phyloP scores from a whole-genome alignment of 441 rosid species.

The Metrosideros polymorpha region DNA sequence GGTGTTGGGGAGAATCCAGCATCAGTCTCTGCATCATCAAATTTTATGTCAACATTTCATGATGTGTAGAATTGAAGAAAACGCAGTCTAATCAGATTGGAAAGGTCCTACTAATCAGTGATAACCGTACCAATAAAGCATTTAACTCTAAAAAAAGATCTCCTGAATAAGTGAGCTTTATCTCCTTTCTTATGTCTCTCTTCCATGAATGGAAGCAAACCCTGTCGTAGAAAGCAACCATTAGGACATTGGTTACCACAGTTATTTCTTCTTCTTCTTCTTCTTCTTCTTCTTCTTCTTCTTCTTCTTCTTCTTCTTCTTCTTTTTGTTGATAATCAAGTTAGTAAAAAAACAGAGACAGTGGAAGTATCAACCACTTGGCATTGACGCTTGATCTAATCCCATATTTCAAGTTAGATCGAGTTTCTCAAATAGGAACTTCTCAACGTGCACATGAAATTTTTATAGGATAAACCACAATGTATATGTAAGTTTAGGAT shows the following conservation, averaged over 20 bases:
- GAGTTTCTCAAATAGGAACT: neutral
- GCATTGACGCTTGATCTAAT: neutral
- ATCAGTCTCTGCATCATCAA: conserved; percentile 54
- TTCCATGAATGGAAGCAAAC: conserved; percentile 63
- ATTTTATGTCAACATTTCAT: neutral
- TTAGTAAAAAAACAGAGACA: neutral
- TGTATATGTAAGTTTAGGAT: neutral
- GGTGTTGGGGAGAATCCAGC: conserved; percentile 75
- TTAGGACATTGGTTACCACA: neutral
- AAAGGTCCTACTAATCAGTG: neutral
- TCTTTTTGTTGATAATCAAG: neutral
- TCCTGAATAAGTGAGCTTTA: conserved; percentile 39
- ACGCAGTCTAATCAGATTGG: neutral
- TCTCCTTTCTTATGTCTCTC: conserved; percentile 40
- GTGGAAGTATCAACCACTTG: neutral
- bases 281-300: neutral
- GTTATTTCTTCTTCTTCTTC: neutral
- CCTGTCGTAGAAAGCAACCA: conserved; percentile 19
- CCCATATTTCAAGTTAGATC: neutral
- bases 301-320: neutral
- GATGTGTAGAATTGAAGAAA: neutral
- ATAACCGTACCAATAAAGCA: conserved; percentile 51
- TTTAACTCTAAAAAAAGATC: conserved; percentile 56
- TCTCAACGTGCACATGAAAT: neutral
- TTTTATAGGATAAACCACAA: neutral